Evolutionary conservation across 768 basidiomycete species (phyloP), one percentile per base, ranked within the genome.

Genomic region (Suillus americanus): DNA sequence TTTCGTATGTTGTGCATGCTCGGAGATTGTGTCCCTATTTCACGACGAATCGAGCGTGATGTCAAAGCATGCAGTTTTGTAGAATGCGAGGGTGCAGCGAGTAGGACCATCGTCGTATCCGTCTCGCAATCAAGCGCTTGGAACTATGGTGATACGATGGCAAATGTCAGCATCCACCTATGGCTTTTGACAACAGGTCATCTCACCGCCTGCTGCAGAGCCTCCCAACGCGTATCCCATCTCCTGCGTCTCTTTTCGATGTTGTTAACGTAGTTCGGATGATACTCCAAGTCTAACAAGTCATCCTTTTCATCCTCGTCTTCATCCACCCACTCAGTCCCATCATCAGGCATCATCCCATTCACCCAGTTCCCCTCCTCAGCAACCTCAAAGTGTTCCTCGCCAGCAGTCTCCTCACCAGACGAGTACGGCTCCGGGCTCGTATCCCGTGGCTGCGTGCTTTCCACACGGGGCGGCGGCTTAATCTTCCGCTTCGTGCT

Each of bases 371-470:
- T 77, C 5, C 79, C 78, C 37, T 82, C 82, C 48, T 81, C 81
- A 18, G 73, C 72, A 20, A 74, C 76, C 10, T 78, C 78, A 63
- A 76, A 79, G 20, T 71, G 73, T 7, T 78, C 85, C 70, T 91
- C 91, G 0, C 90, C 91, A 1, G 90, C 90, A 1, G 89, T 92
- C 74, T 91, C 90, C 72, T 93, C 91, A 1, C 90, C 90, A 20
- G 86, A 88, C 0, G 88, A 87, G 12, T 87, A 89, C 53, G 85
- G 83, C 77, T 92, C 91, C 0, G 90, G 91, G 66, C 88, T 91
- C 13, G 91, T 92, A 68, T 93, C 91, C 48, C 91, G 79, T 8
- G 91, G 91, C 69, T 92, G 90, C 0, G 91, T 94, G 69, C 90
- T 92, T 69, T 92, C 89, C 20, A 93, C 91, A 14, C 91, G 81